A percentile compares a stretch with the other conserved stretches of the same genome.
phyloP scores from a whole-genome alignment of 352 stramenopile species.

The Globisporangium iwayamae region DNA sequence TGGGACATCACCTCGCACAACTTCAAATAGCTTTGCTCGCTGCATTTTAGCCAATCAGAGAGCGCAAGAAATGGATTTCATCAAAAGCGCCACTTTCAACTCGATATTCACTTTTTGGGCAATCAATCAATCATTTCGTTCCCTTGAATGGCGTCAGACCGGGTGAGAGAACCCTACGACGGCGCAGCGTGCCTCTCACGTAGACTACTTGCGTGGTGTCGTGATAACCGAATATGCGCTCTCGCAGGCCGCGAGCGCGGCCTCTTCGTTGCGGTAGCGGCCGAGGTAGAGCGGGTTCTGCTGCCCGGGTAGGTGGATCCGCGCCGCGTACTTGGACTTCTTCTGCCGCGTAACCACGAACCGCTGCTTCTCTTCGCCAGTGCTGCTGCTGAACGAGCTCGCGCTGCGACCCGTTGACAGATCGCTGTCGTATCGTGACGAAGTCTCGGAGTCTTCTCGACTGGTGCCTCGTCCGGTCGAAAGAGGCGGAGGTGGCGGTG shows the following conservation, averaged over 20 bases:
- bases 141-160: background rate
- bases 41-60: background rate
- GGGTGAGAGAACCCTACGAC: background rate
- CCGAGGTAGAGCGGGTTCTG: conserved; percentile 65
- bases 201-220: conserved; percentile 47
- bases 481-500: background rate
- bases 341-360: conserved; percentile 56
- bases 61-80: background rate
- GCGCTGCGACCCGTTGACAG: conserved; percentile 15
- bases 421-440: conserved; percentile 11
- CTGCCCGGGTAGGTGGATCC: conserved; percentile 52
- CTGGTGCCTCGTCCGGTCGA: conserved; percentile 18
- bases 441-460: conserved; percentile 18
- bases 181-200: background rate
- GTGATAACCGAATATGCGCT: conserved; percentile 49
- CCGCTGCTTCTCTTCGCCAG: conserved; percentile 21
- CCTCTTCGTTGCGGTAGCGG: conserved; percentile 60
- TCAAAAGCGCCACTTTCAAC: background rate
- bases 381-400: conserved; percentile 14
- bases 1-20: conserved; percentile 13
- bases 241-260: conserved; percentile 56
- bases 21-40: background rate
- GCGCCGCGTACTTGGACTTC: conserved; percentile 57
- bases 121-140: background rate
- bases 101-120: background rate